phyloP scores from a whole-genome alignment of 306 rosid species.

The Glycine latifolia region DNA sequence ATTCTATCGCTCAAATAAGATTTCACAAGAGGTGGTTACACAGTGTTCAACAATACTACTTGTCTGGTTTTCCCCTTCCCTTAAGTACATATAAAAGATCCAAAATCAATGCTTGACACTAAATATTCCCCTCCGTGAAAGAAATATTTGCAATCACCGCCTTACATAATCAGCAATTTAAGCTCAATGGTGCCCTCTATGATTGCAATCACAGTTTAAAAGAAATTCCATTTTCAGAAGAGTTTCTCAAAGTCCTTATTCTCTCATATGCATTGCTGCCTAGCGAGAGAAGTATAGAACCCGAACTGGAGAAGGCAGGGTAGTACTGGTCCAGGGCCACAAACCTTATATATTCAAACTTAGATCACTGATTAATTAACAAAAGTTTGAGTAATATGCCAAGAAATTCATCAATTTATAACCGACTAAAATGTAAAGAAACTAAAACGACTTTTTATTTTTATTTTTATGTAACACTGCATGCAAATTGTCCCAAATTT shows the following conservation, averaged over 20 bases:
- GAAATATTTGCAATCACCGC: not conserved
- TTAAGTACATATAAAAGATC: slow-evolving; percentile 7
- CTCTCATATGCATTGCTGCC: slow-evolving; percentile 15
- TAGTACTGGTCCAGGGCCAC: slow-evolving; percentile 25
- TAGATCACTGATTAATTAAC: not conserved
- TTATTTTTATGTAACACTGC: not conserved
- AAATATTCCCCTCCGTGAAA: slow-evolving; percentile 2
- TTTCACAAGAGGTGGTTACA: not conserved
- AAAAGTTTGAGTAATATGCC: slow-evolving; percentile 1
- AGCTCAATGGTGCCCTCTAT: slow-evolving; percentile 5
- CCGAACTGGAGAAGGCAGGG: slow-evolving; percentile 18
- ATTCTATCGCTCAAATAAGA: not conserved
- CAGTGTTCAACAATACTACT: not conserved
- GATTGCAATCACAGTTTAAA: slow-evolving; percentile 26
- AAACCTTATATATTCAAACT: slow-evolving; percentile 2
- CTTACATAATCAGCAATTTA: not conserved
- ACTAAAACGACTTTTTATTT: not conserved
- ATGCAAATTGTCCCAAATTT: not conserved
- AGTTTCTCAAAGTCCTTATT: slow-evolving; percentile 44
- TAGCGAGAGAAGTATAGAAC: slow-evolving; percentile 25
- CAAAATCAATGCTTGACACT: not conserved
- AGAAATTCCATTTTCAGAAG: slow-evolving; percentile 11
- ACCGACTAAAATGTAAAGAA: not conserved
- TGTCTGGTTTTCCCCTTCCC: no score
- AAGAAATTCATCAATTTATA: not conserved